Conservation (phyloP, 2,329 filamentous ascomycete species). For the Neofusicoccum kwambonambiense region DNA sequence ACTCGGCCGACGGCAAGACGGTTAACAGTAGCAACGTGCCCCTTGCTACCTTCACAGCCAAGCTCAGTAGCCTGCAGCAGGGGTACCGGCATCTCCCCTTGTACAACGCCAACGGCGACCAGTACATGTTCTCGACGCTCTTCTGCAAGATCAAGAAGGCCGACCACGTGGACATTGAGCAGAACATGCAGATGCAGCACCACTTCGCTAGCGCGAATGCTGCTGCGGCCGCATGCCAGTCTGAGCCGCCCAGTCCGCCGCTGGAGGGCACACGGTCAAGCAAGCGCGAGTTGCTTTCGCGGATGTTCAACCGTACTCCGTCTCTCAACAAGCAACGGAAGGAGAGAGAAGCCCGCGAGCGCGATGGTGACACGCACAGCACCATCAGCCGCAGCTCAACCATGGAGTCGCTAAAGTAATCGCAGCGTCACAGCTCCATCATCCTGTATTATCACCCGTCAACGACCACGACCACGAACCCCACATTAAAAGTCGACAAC, state of each 20-base stretch:
- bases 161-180: slow-evolving; percentile 44
- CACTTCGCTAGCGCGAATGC: slow-evolving; percentile 9
- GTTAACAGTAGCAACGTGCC: slow-evolving; percentile 60
- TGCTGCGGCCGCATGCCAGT: slow-evolving; percentile 23
- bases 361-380: slow-evolving; percentile 25
- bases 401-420: slow-evolving; percentile 25
- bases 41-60: slow-evolving; percentile 88
- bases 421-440: background rate
- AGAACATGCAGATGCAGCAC: slow-evolving; percentile 21
- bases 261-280: slow-evolving; percentile 28
- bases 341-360: slow-evolving; percentile 34
- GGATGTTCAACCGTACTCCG: slow-evolving; percentile 44
- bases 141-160: slow-evolving; percentile 82
- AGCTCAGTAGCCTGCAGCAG: slow-evolving; percentile 83
- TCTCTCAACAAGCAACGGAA: slow-evolving; percentile 41
- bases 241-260: slow-evolving; percentile 31
- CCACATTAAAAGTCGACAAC: background rate
- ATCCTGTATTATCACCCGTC: slow-evolving; percentile 1
- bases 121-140: slow-evolving; percentile 90
- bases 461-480: slow-evolving; percentile 16
- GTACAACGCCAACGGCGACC: slow-evolving; percentile 83
- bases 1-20: slow-evolving; percentile 68
- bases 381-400: slow-evolving; percentile 37
- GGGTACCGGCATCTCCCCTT: slow-evolving; percentile 91
- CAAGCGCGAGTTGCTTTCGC: slow-evolving; percentile 37